These are phyloP conservation scores for Stevia rebaudiana DNA, from an alignment of 140 eudicot species.

Conservation along the genomic window DNA sequence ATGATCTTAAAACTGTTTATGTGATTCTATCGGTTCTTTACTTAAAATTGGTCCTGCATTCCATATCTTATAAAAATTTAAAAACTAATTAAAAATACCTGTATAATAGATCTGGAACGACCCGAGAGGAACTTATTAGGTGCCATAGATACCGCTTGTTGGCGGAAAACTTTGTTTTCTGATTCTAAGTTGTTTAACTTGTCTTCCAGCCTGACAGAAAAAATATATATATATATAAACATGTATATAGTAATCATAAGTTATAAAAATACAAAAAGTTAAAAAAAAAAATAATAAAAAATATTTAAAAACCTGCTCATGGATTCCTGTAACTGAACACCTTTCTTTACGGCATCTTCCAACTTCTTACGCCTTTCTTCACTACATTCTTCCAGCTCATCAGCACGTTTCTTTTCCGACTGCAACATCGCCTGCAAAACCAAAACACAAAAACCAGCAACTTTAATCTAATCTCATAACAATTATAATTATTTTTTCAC, in stretches of 20 bases:
- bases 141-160: slow-evolving; percentile 93
- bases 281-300: neutral
- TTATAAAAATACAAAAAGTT: neutral
- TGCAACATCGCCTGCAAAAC: slow-evolving; percentile 46
- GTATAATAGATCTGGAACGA: slow-evolving; percentile 79
- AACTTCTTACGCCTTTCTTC: slow-evolving; percentile 67
- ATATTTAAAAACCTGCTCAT: slow-evolving; percentile 44
- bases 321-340: slow-evolving; percentile 61
- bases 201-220: slow-evolving; percentile 65
- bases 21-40: neutral
- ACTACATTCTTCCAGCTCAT: slow-evolving; percentile 46
- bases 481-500: neutral
- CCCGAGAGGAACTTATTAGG: slow-evolving; percentile 87
- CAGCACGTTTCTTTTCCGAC: slow-evolving; percentile 55
- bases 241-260: neutral
- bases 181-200: slow-evolving; percentile 78
- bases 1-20: neutral
- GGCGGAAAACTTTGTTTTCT: slow-evolving; percentile 95
- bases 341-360: slow-evolving; percentile 78
- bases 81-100: slow-evolving; percentile 38
- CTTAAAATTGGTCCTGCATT: neutral
- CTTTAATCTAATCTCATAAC: neutral
- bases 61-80: neutral
- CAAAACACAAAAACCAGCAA: slow-evolving; percentile 7
- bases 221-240: neutral